These are phyloP conservation scores for Beauveria pseudobassiana DNA, from an alignment of 2,329 filamentous ascomycete species.

Conservation along the genomic window DNA sequence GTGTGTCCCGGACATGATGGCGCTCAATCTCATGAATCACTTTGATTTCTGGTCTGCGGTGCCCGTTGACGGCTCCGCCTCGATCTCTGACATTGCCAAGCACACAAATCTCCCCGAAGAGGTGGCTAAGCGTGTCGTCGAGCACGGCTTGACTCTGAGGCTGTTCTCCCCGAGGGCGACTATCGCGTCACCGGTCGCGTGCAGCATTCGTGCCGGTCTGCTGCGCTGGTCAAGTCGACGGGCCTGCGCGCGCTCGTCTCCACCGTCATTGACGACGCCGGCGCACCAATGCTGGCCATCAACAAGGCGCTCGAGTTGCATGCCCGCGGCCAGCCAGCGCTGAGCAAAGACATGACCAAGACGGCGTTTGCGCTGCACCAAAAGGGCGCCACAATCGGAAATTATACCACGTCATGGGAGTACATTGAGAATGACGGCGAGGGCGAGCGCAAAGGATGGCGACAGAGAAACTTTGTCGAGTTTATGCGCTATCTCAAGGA, in stretches of 20 bases:
- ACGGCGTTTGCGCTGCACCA: constrained; percentile 31
- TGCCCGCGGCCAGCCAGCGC: constrained; percentile 21
- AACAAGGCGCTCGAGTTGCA: constrained; percentile 26
- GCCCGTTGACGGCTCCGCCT: constrained; percentile 37
- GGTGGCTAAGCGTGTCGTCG: constrained; percentile 30
- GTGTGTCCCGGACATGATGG: constrained; percentile 36
- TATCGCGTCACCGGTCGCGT: constrained; percentile 20
- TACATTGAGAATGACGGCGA: constrained; percentile 33
- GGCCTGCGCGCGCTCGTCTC: constrained; percentile 29
- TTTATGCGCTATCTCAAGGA: constrained; percentile 34
- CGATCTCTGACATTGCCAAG: constrained; percentile 32
- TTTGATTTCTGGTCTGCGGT: constrained; percentile 47
- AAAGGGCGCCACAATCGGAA: constrained; percentile 22
- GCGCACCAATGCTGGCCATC: constrained; percentile 29
- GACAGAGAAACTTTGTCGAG: constrained; percentile 31
- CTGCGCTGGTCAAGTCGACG: constrained; percentile 25
- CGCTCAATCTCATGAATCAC: constrained; percentile 41
- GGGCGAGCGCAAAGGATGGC: constrained; percentile 29
- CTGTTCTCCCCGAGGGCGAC: constrained; percentile 25
- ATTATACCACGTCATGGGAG: constrained; percentile 30
- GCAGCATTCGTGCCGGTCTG: constrained; percentile 31
- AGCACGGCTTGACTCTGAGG: constrained; percentile 31
- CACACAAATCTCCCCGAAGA: constrained; percentile 30
- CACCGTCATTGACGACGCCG: constrained; percentile 30
- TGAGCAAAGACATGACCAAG: constrained; percentile 27